These are phyloP conservation scores for Claviceps digitariae DNA, from an alignment of 2,329 filamentous ascomycete species.

Conservation along the genomic window DNA sequence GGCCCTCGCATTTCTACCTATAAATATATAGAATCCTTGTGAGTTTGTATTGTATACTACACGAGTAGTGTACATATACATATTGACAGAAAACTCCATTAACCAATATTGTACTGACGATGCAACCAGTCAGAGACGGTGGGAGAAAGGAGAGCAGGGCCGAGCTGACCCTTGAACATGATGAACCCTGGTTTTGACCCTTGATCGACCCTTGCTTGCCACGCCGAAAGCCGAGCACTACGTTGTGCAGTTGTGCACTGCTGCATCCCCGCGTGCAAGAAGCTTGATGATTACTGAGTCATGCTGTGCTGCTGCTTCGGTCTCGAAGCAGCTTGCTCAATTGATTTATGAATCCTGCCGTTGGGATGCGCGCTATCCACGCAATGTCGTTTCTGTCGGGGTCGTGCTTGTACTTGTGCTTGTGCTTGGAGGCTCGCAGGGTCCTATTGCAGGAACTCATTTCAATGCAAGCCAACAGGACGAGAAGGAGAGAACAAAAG, in stretches of 20 bases:
- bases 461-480: conserved; percentile 2
- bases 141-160: not conserved
- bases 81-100: too few species aligned
- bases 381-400: not conserved
- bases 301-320: not conserved
- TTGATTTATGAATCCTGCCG: not conserved
- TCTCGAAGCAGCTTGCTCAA: not conserved
- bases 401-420: too few species aligned
- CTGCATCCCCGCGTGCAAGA: not conserved
- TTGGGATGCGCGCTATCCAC: not conserved
- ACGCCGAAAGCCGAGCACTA: not conserved
- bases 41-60: too few species aligned
- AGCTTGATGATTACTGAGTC: not conserved
- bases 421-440: not conserved
- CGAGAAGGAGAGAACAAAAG: not conserved
- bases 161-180: not conserved
- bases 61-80: too few species aligned
- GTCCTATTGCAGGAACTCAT: conserved; percentile 2
- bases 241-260: not conserved
- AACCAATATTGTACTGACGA: too few species aligned
- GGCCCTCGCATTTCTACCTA: too few species aligned
- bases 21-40: too few species aligned
- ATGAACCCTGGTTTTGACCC: not conserved
- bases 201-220: not conserved
- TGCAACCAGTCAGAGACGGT: not conserved